Conservation (phyloP, 345 rosid genomes). For the Ceriops tagal region DNA sequence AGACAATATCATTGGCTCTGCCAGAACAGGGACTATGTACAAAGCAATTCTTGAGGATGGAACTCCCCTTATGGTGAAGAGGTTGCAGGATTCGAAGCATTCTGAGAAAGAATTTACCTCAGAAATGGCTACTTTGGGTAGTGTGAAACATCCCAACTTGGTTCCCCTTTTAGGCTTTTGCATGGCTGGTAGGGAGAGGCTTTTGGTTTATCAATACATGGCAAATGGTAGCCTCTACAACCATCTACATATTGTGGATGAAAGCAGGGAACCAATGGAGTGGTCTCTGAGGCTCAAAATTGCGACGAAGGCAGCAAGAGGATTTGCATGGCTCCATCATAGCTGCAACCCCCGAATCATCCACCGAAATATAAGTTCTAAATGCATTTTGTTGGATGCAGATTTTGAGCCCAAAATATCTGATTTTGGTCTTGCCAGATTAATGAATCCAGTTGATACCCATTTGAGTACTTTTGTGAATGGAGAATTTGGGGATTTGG, state of each 20-base stretch:
- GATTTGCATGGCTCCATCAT: conserved; percentile 41
- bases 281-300: conserved; percentile 30
- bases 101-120: conserved; percentile 24
- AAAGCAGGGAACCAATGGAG: conserved; percentile 10
- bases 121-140: conserved; percentile 19
- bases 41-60: conserved; percentile 17
- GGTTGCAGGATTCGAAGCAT: conserved; percentile 10
- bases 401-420: conserved; percentile 29
- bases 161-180: conserved; percentile 30
- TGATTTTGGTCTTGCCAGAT: conserved; percentile 27
- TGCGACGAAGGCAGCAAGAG: conserved; percentile 26
- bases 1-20: conserved; percentile 16
- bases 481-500: conserved; percentile 25
- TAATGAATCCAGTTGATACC: conserved; percentile 18
- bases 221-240: conserved; percentile 26
- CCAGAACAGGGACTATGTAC: conserved; percentile 24
- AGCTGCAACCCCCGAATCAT: conserved; percentile 16
- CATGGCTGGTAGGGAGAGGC: conserved; percentile 14
- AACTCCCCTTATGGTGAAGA: conserved; percentile 19
- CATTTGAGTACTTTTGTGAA: conserved; percentile 19
- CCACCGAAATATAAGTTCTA: conserved; percentile 31
- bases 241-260: conserved; percentile 14
- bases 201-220: conserved; percentile 27
- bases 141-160: conserved; percentile 23
- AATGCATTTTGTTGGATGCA: conserved; percentile 23